Conservation (phyloP, 2,329 filamentous ascomycete species). For the Penicillium sp. region DNA sequence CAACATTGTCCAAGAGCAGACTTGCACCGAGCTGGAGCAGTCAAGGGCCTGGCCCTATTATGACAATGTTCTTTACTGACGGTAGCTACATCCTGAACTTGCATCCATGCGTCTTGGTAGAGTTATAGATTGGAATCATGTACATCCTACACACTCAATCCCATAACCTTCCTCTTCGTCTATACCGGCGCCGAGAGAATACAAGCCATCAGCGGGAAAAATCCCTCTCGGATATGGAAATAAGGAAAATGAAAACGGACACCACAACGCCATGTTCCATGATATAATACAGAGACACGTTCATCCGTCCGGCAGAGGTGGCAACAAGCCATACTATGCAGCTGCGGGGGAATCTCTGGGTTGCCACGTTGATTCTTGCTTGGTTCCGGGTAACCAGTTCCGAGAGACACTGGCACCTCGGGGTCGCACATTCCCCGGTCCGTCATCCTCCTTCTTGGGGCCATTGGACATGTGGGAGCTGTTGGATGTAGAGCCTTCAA, state of each 20-base stretch:
- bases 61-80: constrained; percentile 65
- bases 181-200: constrained; percentile 1
- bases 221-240: constrained; percentile 3
- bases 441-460: constrained; percentile 46
- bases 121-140: constrained; percentile 11
- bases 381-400: constrained; percentile 73
- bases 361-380: constrained; percentile 81
- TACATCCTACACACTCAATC: constrained; percentile 7
- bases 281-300: neutral
- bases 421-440: constrained; percentile 43
- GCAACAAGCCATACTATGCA: constrained; percentile 11
- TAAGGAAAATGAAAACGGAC: neutral
- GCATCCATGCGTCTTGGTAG: neutral
- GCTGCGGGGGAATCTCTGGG: constrained; percentile 42
- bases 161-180: neutral
- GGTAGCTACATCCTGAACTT: constrained; percentile 53
- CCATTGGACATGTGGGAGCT: constrained; percentile 21
- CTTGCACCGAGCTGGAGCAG: constrained; percentile 64
- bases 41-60: constrained; percentile 56
- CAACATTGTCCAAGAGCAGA: constrained; percentile 61
- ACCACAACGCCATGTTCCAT: neutral
- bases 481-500: constrained; percentile 21
- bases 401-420: constrained; percentile 40
- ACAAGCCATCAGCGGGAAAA: neutral
- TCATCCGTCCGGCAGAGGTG: neutral